Evolutionary conservation across 2,329 filamentous ascomycete species (phyloP).

Genomic region (Fusarium sp.): DNA sequence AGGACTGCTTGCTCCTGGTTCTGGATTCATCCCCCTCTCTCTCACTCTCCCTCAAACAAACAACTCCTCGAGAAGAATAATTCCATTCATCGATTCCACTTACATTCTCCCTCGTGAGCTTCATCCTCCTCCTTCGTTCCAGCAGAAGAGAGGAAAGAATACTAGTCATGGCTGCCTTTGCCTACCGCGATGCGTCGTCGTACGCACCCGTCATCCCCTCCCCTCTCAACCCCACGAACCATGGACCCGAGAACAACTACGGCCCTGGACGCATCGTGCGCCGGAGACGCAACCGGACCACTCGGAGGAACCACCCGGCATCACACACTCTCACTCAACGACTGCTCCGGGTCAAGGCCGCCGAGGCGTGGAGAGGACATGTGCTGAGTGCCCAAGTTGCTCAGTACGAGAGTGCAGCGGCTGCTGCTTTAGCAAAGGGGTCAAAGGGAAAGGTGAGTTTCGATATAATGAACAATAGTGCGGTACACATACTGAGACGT

Average conservation of each 20-base stretch:
- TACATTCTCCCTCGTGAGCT: not conserved
- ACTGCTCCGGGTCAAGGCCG: constrained; percentile 57
- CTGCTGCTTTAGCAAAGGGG: constrained; percentile 7
- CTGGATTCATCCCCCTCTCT: constrained; percentile 23
- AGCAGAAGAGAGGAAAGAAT: not conserved
- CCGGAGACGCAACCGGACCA: constrained; percentile 30
- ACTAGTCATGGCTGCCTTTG: constrained; percentile 31
- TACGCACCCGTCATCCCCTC: constrained; percentile 44
- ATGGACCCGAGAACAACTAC: constrained; percentile 25
- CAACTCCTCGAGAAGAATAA: constrained; percentile 13
- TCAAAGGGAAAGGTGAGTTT: constrained; percentile 33
- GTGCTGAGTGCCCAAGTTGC: constrained; percentile 45
- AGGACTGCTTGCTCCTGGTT: constrained; percentile 31
- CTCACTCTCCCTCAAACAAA: constrained; percentile 16
- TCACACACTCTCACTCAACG: constrained; percentile 55
- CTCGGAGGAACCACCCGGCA: constrained; percentile 27
- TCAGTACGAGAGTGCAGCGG: constrained; percentile 35
- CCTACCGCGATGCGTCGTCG: constrained; percentile 28
- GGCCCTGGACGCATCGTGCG: constrained; percentile 30
- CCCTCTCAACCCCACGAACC: constrained; percentile 44
- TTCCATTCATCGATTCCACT: not conserved
- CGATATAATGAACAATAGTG: not conserved
- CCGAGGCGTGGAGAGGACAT: constrained; percentile 54
- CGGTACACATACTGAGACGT: constrained; percentile 7
- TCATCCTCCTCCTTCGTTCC: not conserved